Base-by-base conservation (phyloP, 1,284 basidiomycete species). In the Boletus semigastroideus region DNA sequence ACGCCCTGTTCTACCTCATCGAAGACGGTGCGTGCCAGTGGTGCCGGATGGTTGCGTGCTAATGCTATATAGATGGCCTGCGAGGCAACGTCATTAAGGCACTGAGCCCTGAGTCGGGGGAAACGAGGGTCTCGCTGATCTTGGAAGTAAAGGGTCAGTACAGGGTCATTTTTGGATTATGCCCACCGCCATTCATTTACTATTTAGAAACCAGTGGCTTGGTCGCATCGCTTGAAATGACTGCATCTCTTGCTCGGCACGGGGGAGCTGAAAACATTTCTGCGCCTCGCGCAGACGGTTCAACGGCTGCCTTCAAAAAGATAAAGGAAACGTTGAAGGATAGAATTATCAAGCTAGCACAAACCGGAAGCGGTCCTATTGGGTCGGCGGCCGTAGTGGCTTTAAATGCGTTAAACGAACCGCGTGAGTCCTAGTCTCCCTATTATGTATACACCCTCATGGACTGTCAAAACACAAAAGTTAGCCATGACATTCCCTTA, bases 61-160 rank as follows among this genome's bases (percentile, higher is more conserved):
- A 8, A 55, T 37, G 7, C 28, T 45, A 9, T 30, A 30, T 8
- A 49, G 53, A 43, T 9, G 3, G 28, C 10, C 13, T 43, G 13
- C 44, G 42, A 33, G 11, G 2, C 7, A 5, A 16, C 1, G 38
- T 56, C 10, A 19, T 56, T 14, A 4, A 41, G 4, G 42, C 37
- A 22, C 38, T 59, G 14, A 11, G 11, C 17, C 25, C 17, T 2
- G 5, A 22, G 20, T 11, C 13, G 4, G 13, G 10, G 11, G 5
- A n/a, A 42, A 40, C 48, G 17, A 45, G 36, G 11, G 44, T 58
- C n/a, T 36, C 30, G 1, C 5, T 39, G 27, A 2, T 19, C 27
- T 42, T 59, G 27, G 40, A 42, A 22, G 47, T 40, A 4, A 52
- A 49, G 14, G 22, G 57, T 58, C 40, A 30, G 14, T 17, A n/a